These are phyloP conservation scores for Tetrahymena thermophila DNA, from an alignment of 73 alveolate genomes.

Conservation along the genomic window DNA sequence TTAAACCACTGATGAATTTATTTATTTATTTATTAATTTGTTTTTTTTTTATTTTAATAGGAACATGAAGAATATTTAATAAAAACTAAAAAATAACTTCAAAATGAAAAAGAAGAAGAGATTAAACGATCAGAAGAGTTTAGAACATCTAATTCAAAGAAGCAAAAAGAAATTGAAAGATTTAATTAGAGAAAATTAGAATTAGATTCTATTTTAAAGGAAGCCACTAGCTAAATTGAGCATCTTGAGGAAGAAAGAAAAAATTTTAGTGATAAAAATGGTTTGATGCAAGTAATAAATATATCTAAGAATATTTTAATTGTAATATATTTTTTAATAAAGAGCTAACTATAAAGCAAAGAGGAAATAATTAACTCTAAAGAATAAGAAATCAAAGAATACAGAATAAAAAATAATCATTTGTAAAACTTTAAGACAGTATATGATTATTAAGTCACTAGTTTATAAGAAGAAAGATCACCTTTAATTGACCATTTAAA, in stretches of 20 bases:
- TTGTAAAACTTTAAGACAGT: constrained; percentile 32
- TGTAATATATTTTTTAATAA: not conserved
- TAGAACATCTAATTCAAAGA: constrained; percentile 27
- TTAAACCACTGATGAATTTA: no score
- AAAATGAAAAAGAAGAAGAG: constrained; percentile 1
- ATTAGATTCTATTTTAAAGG: constrained; percentile 12
- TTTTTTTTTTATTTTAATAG: not conserved
- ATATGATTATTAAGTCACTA: constrained; percentile 1
- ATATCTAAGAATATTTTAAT: not conserved
- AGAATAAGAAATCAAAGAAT: constrained; percentile 37
- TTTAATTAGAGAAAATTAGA: constrained; percentile 28
- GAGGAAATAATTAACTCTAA: constrained; percentile 15
- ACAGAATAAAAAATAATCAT: constrained; percentile 33
- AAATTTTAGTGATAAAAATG: constrained; percentile 7
- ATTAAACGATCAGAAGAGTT: constrained; percentile 21
- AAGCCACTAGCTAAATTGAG: constrained; percentile 1
- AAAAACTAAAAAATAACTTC: constrained; percentile 5
- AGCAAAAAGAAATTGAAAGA: constrained; percentile 23
- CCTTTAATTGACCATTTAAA: constrained; percentile 10
- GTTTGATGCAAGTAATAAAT: not conserved
- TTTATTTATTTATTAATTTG: not conserved
- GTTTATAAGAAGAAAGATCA: constrained; percentile 21
- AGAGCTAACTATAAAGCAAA: constrained; percentile 12
- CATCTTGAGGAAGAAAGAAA: constrained; percentile 26
- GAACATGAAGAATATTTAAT: constrained; percentile 14